Percentiles rank a stretch among this genome's conserved stretches.
Conservation (phyloP, 495 filamentous ascomycete genomes). For the Symbiotaphrina buchneri region DNA sequence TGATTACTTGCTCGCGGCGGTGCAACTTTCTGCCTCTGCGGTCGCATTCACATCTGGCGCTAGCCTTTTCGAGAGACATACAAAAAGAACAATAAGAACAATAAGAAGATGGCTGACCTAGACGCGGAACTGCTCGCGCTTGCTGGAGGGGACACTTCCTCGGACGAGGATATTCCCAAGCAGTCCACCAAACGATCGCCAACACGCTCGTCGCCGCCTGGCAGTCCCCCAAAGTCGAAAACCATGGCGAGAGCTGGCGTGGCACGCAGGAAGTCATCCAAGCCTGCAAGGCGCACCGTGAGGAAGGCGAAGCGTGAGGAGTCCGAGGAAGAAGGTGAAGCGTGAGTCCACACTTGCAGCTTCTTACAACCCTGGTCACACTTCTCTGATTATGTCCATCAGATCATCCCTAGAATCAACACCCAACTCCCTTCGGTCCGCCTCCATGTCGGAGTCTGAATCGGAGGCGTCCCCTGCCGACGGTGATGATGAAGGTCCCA, state of each 20-base stretch:
- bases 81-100: neutral
- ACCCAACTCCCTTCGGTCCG: constrained; percentile 55
- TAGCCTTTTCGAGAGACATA: neutral
- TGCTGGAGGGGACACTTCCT: constrained; percentile 32
- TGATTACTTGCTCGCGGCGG: constrained; percentile 1
- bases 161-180: constrained; percentile 6
- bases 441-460: constrained; percentile 77
- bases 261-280: constrained; percentile 1
- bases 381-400: constrained; percentile 25
- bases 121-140: constrained; percentile 79
- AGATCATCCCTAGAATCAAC: constrained; percentile 38
- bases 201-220: neutral
- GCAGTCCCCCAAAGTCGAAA: neutral
- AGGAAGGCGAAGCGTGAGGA: constrained; percentile 28
- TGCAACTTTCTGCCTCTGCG: constrained; percentile 1
- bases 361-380: constrained; percentile 5
- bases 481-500: constrained; percentile 33
- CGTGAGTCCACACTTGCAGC: constrained; percentile 32
- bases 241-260: neutral
- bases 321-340: constrained; percentile 59
- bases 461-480: constrained; percentile 32
- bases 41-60: no score
- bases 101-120: constrained; percentile 38
- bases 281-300: constrained; percentile 11
- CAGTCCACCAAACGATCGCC: constrained; percentile 6